A percentile compares a stretch with the other conserved stretches of the same genome.
phyloP scores from a whole-genome alignment of 352 stramenopile genomes.

The Globisporangium paddicum region DNA sequence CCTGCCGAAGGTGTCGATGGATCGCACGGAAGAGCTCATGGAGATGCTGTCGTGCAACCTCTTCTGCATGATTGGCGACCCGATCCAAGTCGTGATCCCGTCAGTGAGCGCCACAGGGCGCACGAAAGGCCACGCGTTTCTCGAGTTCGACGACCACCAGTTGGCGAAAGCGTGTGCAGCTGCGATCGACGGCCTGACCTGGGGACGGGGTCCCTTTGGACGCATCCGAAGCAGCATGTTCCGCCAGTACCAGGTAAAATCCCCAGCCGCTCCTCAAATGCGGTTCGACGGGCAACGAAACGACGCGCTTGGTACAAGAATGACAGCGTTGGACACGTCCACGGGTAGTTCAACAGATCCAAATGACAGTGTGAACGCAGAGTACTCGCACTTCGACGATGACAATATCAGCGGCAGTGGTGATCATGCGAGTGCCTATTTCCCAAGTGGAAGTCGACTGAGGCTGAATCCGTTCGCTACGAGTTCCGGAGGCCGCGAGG shows the following conservation, averaged over 20 bases:
- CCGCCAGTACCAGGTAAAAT: conserved; percentile 76
- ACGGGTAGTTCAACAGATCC: conserved; percentile 2
- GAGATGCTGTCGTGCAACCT: conserved; percentile 68
- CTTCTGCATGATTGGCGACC: conserved; percentile 76
- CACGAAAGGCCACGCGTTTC: conserved; percentile 77
- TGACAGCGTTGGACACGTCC: not conserved
- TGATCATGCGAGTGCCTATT: not conserved
- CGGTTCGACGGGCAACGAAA: not conserved
- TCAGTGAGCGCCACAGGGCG: conserved; percentile 48
- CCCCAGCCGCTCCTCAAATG: conserved; percentile 19
- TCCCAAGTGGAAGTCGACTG: not conserved
- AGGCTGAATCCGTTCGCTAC: conserved; percentile 2
- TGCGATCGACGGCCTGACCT: conserved; percentile 67
- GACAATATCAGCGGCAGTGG: not conserved
- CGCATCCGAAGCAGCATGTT: conserved; percentile 75
- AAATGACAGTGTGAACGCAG: not conserved
- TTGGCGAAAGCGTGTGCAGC: conserved; percentile 50
- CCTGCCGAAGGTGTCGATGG: conserved; percentile 67
- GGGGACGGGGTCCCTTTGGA: conserved; percentile 53
- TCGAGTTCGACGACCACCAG: conserved; percentile 73
- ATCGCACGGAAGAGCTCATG: conserved; percentile 71
- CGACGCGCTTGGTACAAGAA: not conserved
- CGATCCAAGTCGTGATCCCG: conserved; percentile 80
- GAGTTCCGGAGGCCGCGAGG: not conserved
- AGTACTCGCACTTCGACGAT: conserved; percentile 2